Base-by-base conservation (phyloP, 768 basidiomycete genomes). In the Agaricus sinodeliciosus region DNA sequence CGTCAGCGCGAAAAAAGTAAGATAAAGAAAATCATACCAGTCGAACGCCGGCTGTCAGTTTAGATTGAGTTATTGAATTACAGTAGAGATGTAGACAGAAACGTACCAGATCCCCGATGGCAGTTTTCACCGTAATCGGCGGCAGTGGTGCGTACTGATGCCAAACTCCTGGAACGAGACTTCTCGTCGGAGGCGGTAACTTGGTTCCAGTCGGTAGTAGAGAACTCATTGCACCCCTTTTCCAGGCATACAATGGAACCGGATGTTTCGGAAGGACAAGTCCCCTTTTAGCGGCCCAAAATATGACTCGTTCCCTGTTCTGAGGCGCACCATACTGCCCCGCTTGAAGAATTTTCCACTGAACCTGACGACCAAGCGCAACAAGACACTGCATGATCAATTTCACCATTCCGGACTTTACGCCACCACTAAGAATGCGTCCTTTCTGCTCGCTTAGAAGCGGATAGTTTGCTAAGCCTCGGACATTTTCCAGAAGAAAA, bases 271-370 rank as follows among this genome's bases (percentile, higher is more conserved):
- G 87, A 13, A 87, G 62, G 16, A 72, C 61, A 2, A 79, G 49
- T 26, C 81, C 84, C 7, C 75, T 74, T 48, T 74, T 79, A 4
- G 85, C 81, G 22, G 77, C 85, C 72, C 76, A 77, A 62, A 90
- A 82, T 42, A 90, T 85, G 11, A 89, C 75, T 15, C 88, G 73
- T 25, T 72, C 67, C 8, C 88, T 79, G 43, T 73, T 70, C 67
- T 90, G 88, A 15, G 88, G 86, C 18, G 78, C 75, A 25, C 88
- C 88, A 64, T 88, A 88, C 34, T 82, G 80, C 0, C 75, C 80
- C 19, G 87, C 83, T 59, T 90, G 84, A 0, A 89, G 68, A 13
- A 84, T 66, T n/a, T 75, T 78, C 65, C 77, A 80, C 16, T 72
- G 77, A 2, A 78, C 80, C 67, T 90, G 87, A 61, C 90, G 90